Conservation (phyloP, 805 yeast species). For the Candida nonsorbophila region DNA sequence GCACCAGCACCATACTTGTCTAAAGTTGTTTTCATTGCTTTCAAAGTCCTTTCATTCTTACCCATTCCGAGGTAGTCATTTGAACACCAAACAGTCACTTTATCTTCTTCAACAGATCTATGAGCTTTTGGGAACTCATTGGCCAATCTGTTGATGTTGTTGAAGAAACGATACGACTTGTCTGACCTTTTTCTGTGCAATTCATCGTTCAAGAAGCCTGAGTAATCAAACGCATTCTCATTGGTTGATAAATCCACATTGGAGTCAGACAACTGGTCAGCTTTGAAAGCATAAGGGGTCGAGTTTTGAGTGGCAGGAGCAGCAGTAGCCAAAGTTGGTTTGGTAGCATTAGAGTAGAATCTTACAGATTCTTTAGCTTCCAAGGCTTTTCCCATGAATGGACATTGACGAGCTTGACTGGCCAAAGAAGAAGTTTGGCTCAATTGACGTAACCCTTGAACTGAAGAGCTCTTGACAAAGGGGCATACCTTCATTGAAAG, state of each 20-base stretch:
- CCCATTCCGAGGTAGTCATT: constrained; percentile 97
- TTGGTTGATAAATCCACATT: constrained; percentile 32
- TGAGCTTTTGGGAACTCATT: constrained; percentile 93
- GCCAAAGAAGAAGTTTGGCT: constrained; percentile 43
- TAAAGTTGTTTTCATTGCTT: constrained; percentile 73
- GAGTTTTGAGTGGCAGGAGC: constrained; percentile 31
- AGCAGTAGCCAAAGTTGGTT: constrained; percentile 42
- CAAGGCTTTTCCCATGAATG: constrained; percentile 85
- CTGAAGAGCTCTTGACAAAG: constrained; percentile 60
- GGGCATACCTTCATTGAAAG: constrained; percentile 82
- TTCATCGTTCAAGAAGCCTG: constrained; percentile 62
- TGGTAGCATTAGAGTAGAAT: constrained; percentile 43
- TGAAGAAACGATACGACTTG: constrained; percentile 92
- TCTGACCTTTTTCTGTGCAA: constrained; percentile 73
- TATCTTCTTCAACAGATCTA: constrained; percentile 64
- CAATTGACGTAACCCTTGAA: constrained; percentile 55
- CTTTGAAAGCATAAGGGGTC: constrained; percentile 27
- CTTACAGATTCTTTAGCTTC: constrained; percentile 34
- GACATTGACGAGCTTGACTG: constrained; percentile 68
- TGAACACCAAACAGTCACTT: constrained; percentile 98
- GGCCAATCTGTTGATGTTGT: constrained; percentile 95
- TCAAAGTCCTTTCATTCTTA: constrained; percentile 64
- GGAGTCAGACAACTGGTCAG: constrained; percentile 18
- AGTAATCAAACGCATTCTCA: constrained; percentile 62
- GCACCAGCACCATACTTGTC: constrained; percentile 96